Base-by-base conservation (phyloP, 23 red algal species). In the Gracilaria domingensis region DNA sequence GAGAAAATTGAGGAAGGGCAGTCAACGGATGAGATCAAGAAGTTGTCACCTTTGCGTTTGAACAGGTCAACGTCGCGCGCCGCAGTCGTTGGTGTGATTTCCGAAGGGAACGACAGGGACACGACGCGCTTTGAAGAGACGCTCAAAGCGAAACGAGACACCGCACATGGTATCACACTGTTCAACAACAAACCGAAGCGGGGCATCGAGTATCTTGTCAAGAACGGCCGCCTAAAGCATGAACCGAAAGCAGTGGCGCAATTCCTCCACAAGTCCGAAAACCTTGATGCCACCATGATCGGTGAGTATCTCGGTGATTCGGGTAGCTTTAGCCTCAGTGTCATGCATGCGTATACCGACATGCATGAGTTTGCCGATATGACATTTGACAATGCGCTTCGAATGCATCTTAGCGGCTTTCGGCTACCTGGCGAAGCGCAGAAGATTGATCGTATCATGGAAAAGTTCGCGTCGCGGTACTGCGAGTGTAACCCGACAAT, bases 381-480 rank as follows among this genome's bases (percentile, higher is more conserved):
- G 84, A 84, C 83, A 38, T 95, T 99, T 79, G 97, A 99, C 76
- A 80, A 72, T 36, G 94, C 94, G 39, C 81, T 99, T 56, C 90
- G 97, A 58, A 47, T 73, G 42, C 87, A 96, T 86, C 86, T 99
- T 4, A 83, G 90, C 42, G 77, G 85, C 23, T 99, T 99, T 65
- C 89, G 91, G 37, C 50, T 99, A 6, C 97, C 97, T 28, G 97
- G 97, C 12, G 97, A 99, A 58, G 93, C 97, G 11, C 97, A 99
- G 80, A 99, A 99, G 87, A 99, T 99, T 71, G 97, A 99, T 48
- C 85, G 97, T 51, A 95, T 99, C 84, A 95, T 95, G 90, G 97
- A 99, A 86, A 96, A 96, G 76, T 99, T 92, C 89, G 93, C 97
- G 4, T 86, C 86, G 54, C 93, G 97, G 1, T 99, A 95, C 79